Percentiles rank a stretch among this genome's conserved stretches.
phyloP scores from a whole-genome alignment of 2,329 filamentous ascomycete genomes.

The Botryotinia calthae region DNA sequence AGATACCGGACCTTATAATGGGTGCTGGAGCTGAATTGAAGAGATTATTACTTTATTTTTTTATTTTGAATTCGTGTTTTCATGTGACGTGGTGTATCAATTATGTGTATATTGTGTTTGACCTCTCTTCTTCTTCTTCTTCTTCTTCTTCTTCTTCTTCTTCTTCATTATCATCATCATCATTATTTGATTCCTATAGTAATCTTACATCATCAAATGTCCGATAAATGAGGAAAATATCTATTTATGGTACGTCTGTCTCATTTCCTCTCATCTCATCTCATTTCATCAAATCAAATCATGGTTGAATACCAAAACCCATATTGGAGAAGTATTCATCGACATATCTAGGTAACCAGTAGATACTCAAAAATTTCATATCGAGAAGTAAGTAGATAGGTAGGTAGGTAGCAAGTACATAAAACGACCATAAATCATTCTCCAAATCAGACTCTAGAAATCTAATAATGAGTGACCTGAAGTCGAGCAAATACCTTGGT shows the following conservation, averaged over 20 bases:
- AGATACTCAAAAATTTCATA: too few species aligned
- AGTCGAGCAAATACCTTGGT: too few species aligned
- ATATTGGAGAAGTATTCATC: background rate
- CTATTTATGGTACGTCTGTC: background rate
- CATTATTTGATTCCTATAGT: background rate
- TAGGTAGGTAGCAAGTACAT: too few species aligned
- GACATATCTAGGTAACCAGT: too few species aligned
- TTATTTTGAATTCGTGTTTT: background rate
- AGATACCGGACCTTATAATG: background rate
- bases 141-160: too few species aligned
- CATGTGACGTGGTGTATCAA: background rate
- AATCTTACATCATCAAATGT: background rate
- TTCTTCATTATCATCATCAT: background rate
- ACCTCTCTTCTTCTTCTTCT: background rate
- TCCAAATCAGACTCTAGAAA: too few species aligned
- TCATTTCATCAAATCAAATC: background rate
- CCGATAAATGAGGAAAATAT: background rate
- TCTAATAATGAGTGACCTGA: too few species aligned
- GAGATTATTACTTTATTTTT: background rate
- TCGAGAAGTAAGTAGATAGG: too few species aligned
- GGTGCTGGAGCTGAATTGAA: background rate
- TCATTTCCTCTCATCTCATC: background rate
- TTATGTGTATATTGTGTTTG: background rate
- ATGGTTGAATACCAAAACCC: background rate
- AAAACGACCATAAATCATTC: too few species aligned